A percentile compares a stretch with the other conserved stretches of the same genome.
Conservation (phyloP, 2,329 filamentous ascomycete genomes). For the Mollisia scopiformis region DNA sequence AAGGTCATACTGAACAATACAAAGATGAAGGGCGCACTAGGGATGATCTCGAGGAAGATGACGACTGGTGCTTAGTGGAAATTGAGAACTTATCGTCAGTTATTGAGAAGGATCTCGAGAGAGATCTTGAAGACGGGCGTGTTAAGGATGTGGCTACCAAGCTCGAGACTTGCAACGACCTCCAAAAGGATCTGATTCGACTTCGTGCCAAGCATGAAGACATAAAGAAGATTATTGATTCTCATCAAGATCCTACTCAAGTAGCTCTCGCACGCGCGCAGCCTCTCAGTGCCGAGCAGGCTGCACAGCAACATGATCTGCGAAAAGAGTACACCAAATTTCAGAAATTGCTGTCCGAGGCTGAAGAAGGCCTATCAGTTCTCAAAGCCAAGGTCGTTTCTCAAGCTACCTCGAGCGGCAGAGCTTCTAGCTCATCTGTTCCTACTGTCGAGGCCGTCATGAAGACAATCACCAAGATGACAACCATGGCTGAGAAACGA, state of each 20-base stretch:
- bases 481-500: constrained; percentile 86
- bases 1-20: constrained; percentile 63
- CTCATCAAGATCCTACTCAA: constrained; percentile 69
- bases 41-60: constrained; percentile 69
- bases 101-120: constrained; percentile 65
- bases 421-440: constrained; percentile 46
- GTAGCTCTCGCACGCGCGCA: constrained; percentile 66
- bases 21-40: constrained; percentile 59
- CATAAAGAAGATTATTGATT: constrained; percentile 74
- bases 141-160: constrained; percentile 71
- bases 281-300: constrained; percentile 83
- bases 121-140: constrained; percentile 67
- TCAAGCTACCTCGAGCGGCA: constrained; percentile 51
- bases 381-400: constrained; percentile 78
- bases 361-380: constrained; percentile 79
- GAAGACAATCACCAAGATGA: constrained; percentile 92
- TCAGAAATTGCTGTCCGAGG: constrained; percentile 73
- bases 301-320: constrained; percentile 81
- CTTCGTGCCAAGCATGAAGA: constrained; percentile 78
- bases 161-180: constrained; percentile 66
- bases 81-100: constrained; percentile 69
- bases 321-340: constrained; percentile 75
- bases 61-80: constrained; percentile 77
- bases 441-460: constrained; percentile 93
- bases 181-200: constrained; percentile 71